Evolutionary conservation across 768 basidiomycete genomes (phyloP), one percentile per base, ranked within the genome.

Genomic region (Trametes punicea): DNA sequence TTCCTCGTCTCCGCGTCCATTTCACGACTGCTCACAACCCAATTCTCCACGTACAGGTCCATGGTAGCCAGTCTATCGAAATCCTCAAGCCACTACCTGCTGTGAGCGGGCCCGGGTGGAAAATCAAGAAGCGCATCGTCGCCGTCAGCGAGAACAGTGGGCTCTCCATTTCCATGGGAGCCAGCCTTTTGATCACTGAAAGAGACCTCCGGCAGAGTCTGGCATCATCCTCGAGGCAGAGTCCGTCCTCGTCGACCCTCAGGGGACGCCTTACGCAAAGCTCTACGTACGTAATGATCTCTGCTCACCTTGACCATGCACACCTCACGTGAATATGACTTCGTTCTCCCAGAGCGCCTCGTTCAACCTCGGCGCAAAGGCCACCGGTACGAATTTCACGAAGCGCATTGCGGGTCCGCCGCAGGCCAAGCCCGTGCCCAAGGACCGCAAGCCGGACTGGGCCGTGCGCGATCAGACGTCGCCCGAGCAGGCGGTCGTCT

Each of bases 91-190:
- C 85, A n/a, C 73, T 95, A 46, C 92, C 92, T 0, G 69, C 78
- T 0, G 85, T 82, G 30, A 87, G 86, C 58, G 90, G 90, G 8
- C 74, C 81, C 2, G 93, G 90, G 7, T 95, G 92, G 92, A 87
- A 76, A 55, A 76, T 86, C 66, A 84, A 79, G 62, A 75, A 75
- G 56, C 78, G 84, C 54, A 77, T 90, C 46, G 80, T 81, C 1
- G 88, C 83, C 27, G 76, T 93, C 20, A 80, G 79, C 42, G 92
- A 95, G 73, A 94, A 94, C 69, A 92, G 91, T 90, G 60, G 50
- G 86, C 13, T 4, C 36, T 52, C 47, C 21, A 25, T 31, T 39
- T 36, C 49, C 41, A 45, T 21, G 3, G 3, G 31, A 7, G 30
- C 9, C 31, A 2, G 15, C 18, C 23, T 40, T 2, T 15, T 20